Conservation (phyloP, 169 alveolate species). For the Ichthyophthirius multifiliis region DNA sequence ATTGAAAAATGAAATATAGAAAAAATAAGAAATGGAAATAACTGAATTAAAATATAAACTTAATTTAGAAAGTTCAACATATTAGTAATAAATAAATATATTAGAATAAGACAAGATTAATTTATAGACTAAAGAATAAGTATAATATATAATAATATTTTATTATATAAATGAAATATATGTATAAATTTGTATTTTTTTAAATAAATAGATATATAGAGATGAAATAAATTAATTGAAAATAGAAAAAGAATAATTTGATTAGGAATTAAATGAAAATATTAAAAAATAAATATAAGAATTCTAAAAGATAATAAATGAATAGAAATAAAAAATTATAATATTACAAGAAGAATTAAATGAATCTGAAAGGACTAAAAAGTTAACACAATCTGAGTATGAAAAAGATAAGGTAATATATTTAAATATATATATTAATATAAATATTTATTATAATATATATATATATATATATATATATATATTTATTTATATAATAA, state of each 20-base stretch:
- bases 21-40: conserved; percentile 54
- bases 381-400: conserved; percentile 58
- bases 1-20: conserved; percentile 44
- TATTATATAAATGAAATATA: background rate
- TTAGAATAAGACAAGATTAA: conserved; percentile 64
- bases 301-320: conserved; percentile 39
- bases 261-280: conserved; percentile 34
- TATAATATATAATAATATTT: background rate
- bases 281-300: conserved; percentile 48
- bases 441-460: too few relatives aligned
- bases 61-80: conserved; percentile 49
- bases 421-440: background rate
- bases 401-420: conserved; percentile 77
- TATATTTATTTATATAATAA: background rate
- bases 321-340: conserved; percentile 31
- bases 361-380: conserved; percentile 61
- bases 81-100: conserved; percentile 44
- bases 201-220: background rate
- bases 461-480: background rate
- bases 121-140: conserved; percentile 46
- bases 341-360: conserved; percentile 63
- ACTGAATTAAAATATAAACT: conserved; percentile 53
- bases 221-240: conserved; percentile 19
- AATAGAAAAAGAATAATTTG: conserved; percentile 23
- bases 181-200: too few relatives aligned